These are phyloP conservation scores for Lachancea lanzarotensis DNA, from an alignment of 805 yeast genomes.

Conservation along the genomic window DNA sequence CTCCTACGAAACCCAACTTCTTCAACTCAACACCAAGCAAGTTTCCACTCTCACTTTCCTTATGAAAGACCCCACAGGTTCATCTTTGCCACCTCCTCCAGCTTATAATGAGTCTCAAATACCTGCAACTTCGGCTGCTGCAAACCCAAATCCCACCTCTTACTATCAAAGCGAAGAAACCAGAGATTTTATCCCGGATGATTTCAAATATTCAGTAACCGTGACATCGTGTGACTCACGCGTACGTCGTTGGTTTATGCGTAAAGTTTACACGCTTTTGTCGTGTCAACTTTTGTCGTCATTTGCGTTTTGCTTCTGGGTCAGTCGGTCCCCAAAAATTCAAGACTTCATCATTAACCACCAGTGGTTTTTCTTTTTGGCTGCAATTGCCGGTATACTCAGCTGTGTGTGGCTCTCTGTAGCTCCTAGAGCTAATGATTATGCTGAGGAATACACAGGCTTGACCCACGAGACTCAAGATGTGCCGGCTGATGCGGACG, in stretches of 20 bases:
- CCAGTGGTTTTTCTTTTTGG: constrained; percentile 51
- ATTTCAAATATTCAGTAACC: constrained; percentile 72
- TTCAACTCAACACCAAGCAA: background rate
- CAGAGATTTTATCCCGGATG: constrained; percentile 47
- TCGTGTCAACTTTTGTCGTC: constrained; percentile 60
- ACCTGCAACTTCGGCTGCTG: constrained; percentile 1
- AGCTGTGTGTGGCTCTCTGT: constrained; percentile 57
- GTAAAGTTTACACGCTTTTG: constrained; percentile 73
- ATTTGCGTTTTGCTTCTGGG: constrained; percentile 32
- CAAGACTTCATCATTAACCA: constrained; percentile 49
- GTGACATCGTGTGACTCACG: constrained; percentile 74
- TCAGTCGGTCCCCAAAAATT: constrained; percentile 14
- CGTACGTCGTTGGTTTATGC: constrained; percentile 65
- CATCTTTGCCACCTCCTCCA: constrained; percentile 9
- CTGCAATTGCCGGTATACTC: constrained; percentile 54
- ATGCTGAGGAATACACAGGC: constrained; percentile 1
- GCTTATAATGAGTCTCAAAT: constrained; percentile 5
- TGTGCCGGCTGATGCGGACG: constrained; percentile 3
- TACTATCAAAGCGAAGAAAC: constrained; percentile 9
- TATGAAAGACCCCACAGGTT: constrained; percentile 1
- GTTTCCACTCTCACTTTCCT: background rate
- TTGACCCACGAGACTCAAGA: background rate
- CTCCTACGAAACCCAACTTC: background rate
- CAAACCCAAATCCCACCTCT: constrained; percentile 5
- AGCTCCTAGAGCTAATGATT: constrained; percentile 60